Evolutionary conservation across 2,329 filamentous ascomycete genomes (phyloP).

Genomic region (Dactylellina cionopaga): DNA sequence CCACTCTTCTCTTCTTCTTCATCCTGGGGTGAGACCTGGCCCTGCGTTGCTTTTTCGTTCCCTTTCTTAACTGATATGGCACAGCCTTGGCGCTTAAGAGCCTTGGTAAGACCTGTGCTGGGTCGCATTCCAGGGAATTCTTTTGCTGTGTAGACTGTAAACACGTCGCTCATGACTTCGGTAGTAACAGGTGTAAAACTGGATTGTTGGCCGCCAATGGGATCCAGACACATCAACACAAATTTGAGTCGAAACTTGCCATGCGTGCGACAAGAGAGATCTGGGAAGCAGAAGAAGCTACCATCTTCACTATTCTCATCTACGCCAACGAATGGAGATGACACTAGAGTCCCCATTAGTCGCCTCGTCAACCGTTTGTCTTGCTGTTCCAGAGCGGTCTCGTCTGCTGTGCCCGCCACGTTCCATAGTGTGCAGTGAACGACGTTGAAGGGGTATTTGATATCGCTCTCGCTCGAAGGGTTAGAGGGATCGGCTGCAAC

Average conservation of each 20-base stretch:
- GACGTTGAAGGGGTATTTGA: constrained; percentile 74
- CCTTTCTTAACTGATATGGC: constrained; percentile 89
- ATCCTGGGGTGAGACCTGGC: constrained; percentile 61
- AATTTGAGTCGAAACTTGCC: constrained; percentile 80
- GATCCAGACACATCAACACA: constrained; percentile 76
- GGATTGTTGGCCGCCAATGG: constrained; percentile 57
- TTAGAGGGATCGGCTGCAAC: constrained; percentile 70
- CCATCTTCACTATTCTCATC: constrained; percentile 79
- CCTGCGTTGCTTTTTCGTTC: constrained; percentile 69
- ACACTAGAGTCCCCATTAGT: constrained; percentile 81
- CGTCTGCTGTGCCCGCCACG: constrained; percentile 73
- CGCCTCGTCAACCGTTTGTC: constrained; percentile 77
- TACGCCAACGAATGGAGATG: constrained; percentile 77
- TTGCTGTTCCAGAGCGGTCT: constrained; percentile 74
- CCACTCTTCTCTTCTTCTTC: constrained; percentile 56
- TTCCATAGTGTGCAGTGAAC: constrained; percentile 82
- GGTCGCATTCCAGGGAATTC: constrained; percentile 86
- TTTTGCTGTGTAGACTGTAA: constrained; percentile 83
- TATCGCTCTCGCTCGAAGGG: constrained; percentile 66
- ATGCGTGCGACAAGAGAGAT: constrained; percentile 80
- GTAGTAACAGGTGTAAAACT: constrained; percentile 65
- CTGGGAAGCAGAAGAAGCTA: constrained; percentile 86
- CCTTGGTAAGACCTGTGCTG: constrained; percentile 77
- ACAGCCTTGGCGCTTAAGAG: constrained; percentile 80
- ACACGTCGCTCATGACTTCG: constrained; percentile 73